Evolutionary conservation across 1,284 basidiomycete genomes (phyloP).

Genomic region (Tremellales sp.): DNA sequence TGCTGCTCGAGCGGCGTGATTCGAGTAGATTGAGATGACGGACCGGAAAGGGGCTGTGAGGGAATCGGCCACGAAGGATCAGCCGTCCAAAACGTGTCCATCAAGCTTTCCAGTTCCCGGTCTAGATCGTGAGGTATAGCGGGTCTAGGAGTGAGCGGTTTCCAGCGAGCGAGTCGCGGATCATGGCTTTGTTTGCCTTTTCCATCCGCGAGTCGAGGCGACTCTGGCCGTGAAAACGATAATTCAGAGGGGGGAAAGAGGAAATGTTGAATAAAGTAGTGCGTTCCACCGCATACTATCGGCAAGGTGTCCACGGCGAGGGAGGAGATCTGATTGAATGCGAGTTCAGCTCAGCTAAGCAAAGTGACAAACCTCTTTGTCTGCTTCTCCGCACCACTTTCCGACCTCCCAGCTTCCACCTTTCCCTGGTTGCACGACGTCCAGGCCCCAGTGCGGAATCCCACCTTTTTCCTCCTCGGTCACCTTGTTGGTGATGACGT

Average conservation of each 20-base stretch:
- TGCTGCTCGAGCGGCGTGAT: slow-evolving; percentile 52
- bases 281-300: slow-evolving; percentile 89
- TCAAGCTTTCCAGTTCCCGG: slow-evolving; percentile 14
- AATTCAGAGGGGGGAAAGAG: slow-evolving; percentile 68
- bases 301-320: slow-evolving; percentile 58
- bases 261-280: slow-evolving; percentile 92
- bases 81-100: slow-evolving; percentile 43
- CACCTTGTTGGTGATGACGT: slow-evolving; percentile 94
- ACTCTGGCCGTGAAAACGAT: slow-evolving; percentile 34
- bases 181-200: slow-evolving; percentile 3
- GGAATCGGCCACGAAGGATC: slow-evolving; percentile 29
- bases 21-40: slow-evolving; percentile 17
- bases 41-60: not conserved
- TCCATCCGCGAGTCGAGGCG: not conserved
- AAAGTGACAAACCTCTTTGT: slow-evolving; percentile 57
- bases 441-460: slow-evolving; percentile 84
- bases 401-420: slow-evolving; percentile 73
- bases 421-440: slow-evolving; percentile 75
- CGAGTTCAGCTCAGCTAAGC: slow-evolving; percentile 2
- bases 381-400: slow-evolving; percentile 71
- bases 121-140: slow-evolving; percentile 31
- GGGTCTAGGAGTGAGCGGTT: slow-evolving; percentile 38
- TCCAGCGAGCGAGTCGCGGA: slow-evolving; percentile 26
- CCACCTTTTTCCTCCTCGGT: slow-evolving; percentile 70
- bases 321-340: slow-evolving; percentile 42